phyloP scores from a whole-genome alignment of 2,329 filamentous ascomycete genomes.

The Penicillium sp. region DNA sequence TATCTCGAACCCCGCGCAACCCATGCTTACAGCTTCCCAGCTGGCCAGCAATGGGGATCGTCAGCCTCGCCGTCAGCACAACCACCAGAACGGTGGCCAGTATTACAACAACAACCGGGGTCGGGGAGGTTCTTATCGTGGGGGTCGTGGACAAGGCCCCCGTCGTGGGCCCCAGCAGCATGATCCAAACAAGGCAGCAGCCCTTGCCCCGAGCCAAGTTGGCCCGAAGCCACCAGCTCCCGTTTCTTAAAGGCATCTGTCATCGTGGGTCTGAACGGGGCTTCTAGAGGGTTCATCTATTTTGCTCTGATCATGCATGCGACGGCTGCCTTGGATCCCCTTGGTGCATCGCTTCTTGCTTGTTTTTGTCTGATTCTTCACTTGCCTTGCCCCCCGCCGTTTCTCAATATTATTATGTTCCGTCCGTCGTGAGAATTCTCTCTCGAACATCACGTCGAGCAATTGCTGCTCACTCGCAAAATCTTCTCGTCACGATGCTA shows the following conservation, averaged over 20 bases:
- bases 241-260: slow-evolving; percentile 25
- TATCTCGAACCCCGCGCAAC: slow-evolving; percentile 57
- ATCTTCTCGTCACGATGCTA: slow-evolving; percentile 21
- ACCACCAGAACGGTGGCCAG: slow-evolving; percentile 39
- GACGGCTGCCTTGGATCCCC: neutral
- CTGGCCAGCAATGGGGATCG: slow-evolving; percentile 32
- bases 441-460: neutral
- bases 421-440: neutral
- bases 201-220: slow-evolving; percentile 30
- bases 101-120: slow-evolving; percentile 38
- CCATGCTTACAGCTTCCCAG: slow-evolving; percentile 15
- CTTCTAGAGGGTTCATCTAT: neutral
- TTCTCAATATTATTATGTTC: neutral
- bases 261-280: neutral
- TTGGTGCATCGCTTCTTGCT: neutral
- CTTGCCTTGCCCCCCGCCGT: neutral
- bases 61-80: slow-evolving; percentile 36
- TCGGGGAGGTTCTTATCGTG: slow-evolving; percentile 46
- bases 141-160: slow-evolving; percentile 46
- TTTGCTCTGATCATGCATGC: neutral
- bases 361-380: neutral
- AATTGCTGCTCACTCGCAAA: slow-evolving; percentile 8
- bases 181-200: slow-evolving; percentile 32
- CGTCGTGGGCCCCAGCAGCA: slow-evolving; percentile 40
- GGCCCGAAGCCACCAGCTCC: slow-evolving; percentile 34